Evolutionary conservation across 345 rosid species (phyloP).

Genomic region (Brassica incana): DNA sequence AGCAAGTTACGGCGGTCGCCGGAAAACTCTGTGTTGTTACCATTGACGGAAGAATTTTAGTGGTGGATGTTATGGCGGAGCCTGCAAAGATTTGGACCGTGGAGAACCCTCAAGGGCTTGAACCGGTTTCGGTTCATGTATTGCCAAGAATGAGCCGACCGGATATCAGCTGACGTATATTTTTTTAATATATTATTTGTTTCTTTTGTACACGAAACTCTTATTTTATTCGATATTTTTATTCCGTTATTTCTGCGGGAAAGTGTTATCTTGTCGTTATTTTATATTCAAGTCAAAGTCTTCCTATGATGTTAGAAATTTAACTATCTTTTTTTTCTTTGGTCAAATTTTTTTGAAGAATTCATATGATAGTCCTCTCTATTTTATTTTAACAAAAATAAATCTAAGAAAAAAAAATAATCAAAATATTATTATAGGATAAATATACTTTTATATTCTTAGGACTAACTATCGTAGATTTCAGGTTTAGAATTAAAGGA

Average conservation of each 20-base stretch:
- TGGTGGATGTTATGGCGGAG: conserved; percentile 42
- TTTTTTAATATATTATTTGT: background rate
- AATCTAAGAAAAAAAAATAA: too few relatives aligned
- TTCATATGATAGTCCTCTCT: too few relatives aligned
- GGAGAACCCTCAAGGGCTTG: conserved; percentile 43
- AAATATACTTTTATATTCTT: too few relatives aligned
- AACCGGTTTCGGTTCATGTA: conserved; percentile 51
- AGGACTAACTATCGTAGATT: too few relatives aligned
- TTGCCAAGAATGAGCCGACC: conserved; percentile 51
- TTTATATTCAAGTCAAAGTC: conserved; percentile 2
- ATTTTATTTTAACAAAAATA: too few relatives aligned
- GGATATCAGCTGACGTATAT: conserved; percentile 23
- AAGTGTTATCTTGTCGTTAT: conserved; percentile 33
- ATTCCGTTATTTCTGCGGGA: background rate
- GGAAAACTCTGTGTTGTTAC: conserved; percentile 49
- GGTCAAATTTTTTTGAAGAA: too few relatives aligned
- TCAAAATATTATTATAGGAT: too few relatives aligned
- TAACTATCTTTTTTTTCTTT: too few relatives aligned
- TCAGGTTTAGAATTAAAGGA: too few relatives aligned
- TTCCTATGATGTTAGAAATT: background rate
- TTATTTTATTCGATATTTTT: background rate
- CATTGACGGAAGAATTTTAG: conserved; percentile 38
- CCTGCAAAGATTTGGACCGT: conserved; percentile 50
- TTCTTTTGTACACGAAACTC: conserved; percentile 3
- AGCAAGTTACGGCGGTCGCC: conserved; percentile 43